A percentile compares a stretch with the other conserved stretches of the same genome.
Evolutionary conservation across 2,329 filamentous ascomycete genomes (phyloP).

Genomic region (Pseudogymnoascus sp.): DNA sequence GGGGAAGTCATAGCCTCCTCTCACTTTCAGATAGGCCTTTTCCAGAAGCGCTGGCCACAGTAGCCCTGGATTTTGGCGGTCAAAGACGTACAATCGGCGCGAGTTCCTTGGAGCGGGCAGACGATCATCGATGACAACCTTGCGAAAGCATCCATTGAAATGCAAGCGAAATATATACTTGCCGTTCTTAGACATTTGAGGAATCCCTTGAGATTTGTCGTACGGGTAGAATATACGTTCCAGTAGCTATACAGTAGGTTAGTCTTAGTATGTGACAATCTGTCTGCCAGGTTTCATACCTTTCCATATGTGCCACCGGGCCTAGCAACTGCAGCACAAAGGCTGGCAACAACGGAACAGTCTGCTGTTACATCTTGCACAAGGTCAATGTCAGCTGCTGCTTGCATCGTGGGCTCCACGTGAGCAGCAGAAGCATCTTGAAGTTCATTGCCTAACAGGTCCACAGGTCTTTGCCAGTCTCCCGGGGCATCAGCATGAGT

Average conservation of each 20-base stretch:
- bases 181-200: slow-evolving; percentile 65
- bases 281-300: slow-evolving; percentile 37
- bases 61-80: slow-evolving; percentile 70
- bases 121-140: slow-evolving; percentile 81
- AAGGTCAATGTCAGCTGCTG: slow-evolving; percentile 60
- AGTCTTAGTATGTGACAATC: slow-evolving; percentile 10
- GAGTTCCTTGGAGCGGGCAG: slow-evolving; percentile 70
- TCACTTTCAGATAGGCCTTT: slow-evolving; percentile 92
- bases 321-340: slow-evolving; percentile 72
- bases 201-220: slow-evolving; percentile 48
- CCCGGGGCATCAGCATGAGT: slow-evolving; percentile 69
- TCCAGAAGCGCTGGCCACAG: slow-evolving; percentile 91
- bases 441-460: slow-evolving; percentile 44
- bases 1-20: slow-evolving; percentile 94
- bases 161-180: slow-evolving; percentile 90
- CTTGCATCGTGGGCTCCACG: slow-evolving; percentile 46
- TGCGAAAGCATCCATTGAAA: slow-evolving; percentile 89
- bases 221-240: slow-evolving; percentile 69
- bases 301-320: slow-evolving; percentile 60
- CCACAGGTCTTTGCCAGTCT: slow-evolving; percentile 71
- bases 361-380: slow-evolving; percentile 95
- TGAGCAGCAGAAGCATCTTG: slow-evolving; percentile 16
- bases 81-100: slow-evolving; percentile 77
- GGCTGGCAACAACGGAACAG: slow-evolving; percentile 91
- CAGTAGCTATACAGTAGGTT: slow-evolving; percentile 47